A percentile compares a stretch with the other conserved stretches of the same genome.
Evolutionary conservation across 2,329 filamentous ascomycete species (phyloP).

Genomic region (Monilinia fructicola): DNA sequence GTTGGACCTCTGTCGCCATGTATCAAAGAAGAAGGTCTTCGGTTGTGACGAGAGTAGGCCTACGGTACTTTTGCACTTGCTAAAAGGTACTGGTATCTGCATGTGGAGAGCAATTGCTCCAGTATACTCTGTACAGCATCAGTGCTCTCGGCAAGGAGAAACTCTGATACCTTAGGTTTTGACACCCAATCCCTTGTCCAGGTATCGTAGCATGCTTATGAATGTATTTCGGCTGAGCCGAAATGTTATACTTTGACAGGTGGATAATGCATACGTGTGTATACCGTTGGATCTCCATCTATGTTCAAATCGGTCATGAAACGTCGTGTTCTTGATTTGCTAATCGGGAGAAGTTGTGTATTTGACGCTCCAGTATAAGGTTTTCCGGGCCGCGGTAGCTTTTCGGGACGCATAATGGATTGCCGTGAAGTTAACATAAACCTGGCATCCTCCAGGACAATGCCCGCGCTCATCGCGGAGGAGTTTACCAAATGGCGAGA

Average conservation of each 20-base stretch:
- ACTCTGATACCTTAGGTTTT: neutral
- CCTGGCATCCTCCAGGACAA: neutral
- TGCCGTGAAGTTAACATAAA: neutral
- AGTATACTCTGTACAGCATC: too few species aligned
- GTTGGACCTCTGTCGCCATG: neutral
- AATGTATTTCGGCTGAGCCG: neutral
- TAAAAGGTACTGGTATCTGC: neutral
- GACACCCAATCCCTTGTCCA: neutral
- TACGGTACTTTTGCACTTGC: slow-evolving; percentile 2
- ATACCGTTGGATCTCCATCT: neutral
- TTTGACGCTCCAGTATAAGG: neutral
- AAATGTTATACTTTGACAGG: neutral
- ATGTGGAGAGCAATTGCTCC: neutral
- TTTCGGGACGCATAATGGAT: slow-evolving; percentile 9
- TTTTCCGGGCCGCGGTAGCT: neutral
- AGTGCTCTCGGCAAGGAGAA: neutral
- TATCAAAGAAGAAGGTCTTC: slow-evolving; percentile 14
- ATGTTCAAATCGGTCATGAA: neutral
- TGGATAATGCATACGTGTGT: neutral
- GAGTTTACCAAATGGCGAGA: neutral
- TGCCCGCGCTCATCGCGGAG: neutral
- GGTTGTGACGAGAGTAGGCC: neutral
- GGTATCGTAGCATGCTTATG: neutral
- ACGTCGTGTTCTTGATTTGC: too few species aligned
- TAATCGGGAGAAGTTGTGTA: neutral